A percentile compares a stretch with the other conserved stretches of the same genome.
These are phyloP conservation scores for Rossbeevera mucosa DNA, from an alignment of 768 basidiomycete species.

Conservation along the genomic window DNA sequence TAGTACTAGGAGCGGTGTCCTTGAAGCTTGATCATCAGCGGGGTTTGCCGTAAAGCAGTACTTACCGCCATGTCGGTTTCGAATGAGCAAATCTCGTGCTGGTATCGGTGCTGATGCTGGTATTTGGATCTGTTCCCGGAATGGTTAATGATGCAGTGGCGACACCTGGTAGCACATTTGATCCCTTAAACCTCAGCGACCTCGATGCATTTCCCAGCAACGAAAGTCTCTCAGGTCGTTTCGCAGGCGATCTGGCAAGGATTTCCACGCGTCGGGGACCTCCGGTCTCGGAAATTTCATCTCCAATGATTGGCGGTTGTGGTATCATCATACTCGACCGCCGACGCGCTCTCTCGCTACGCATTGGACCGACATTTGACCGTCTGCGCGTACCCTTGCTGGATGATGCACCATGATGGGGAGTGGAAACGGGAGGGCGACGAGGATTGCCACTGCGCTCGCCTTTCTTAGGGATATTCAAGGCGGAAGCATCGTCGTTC, in stretches of 20 bases:
- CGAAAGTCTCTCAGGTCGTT: conserved; percentile 56
- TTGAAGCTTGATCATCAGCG: conserved; percentile 7
- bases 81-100: conserved; percentile 40
- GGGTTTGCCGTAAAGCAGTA: neutral
- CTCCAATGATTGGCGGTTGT: conserved; percentile 48
- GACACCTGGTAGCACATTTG: conserved; percentile 31
- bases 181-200: conserved; percentile 31
- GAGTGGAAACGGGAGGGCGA: conserved; percentile 46
- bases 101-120: conserved; percentile 39
- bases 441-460: conserved; percentile 42
- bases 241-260: conserved; percentile 48
- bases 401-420: conserved; percentile 32
- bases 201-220: conserved; percentile 40
- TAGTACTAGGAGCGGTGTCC: conserved; percentile 15
- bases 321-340: conserved; percentile 81
- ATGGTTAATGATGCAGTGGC: conserved; percentile 24
- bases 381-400: conserved; percentile 48
- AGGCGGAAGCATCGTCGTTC: conserved; percentile 18
- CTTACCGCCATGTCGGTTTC: conserved; percentile 59
- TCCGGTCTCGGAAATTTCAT: conserved; percentile 31
- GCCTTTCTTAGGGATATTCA: conserved; percentile 34
- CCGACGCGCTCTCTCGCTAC: conserved; percentile 66
- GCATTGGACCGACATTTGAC: conserved; percentile 73
- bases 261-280: conserved; percentile 42
- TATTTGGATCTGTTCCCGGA: conserved; percentile 40